These are phyloP conservation scores for Thinopyrum elongatum DNA, from an alignment of 176 grass and related monocot species.

Conservation along the genomic window DNA sequence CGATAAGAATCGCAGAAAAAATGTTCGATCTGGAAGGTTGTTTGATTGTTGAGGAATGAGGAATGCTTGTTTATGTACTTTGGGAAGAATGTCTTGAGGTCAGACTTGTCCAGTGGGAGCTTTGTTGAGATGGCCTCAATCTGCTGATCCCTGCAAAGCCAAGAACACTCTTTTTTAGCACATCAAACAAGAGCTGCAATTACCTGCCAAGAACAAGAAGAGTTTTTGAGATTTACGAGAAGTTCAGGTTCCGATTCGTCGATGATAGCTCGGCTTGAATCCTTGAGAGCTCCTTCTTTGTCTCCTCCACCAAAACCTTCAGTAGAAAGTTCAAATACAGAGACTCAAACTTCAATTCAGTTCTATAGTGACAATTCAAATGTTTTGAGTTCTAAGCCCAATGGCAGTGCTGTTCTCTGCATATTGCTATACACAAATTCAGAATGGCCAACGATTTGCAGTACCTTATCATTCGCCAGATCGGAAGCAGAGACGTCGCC, in stretches of 20 bases:
- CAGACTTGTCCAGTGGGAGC: constrained; percentile 75
- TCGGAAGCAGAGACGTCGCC: constrained; percentile 44
- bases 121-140: constrained; percentile 81
- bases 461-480: constrained; percentile 59
- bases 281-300: constrained; percentile 86
- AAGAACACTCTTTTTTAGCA: neutral
- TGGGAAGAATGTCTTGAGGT: constrained; percentile 82
- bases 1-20: neutral
- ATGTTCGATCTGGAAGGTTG: neutral
- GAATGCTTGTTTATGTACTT: constrained; percentile 35
- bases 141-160: constrained; percentile 52
- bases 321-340: constrained; percentile 1
- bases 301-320: constrained; percentile 76
- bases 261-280: constrained; percentile 78
- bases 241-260: constrained; percentile 59
- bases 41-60: too few species aligned
- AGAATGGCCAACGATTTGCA: neutral
- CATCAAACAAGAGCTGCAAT: neutral
- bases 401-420: neutral
- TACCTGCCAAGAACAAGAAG: neutral
- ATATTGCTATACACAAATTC: neutral
- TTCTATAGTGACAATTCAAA: neutral
- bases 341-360: neutral
- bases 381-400: neutral
- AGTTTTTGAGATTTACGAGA: constrained; percentile 51